A percentile compares a stretch with the other conserved stretches of the same genome.
Conservation (phyloP, 2,329 filamentous ascomycete species). For the Curvularia eragrostidis region DNA sequence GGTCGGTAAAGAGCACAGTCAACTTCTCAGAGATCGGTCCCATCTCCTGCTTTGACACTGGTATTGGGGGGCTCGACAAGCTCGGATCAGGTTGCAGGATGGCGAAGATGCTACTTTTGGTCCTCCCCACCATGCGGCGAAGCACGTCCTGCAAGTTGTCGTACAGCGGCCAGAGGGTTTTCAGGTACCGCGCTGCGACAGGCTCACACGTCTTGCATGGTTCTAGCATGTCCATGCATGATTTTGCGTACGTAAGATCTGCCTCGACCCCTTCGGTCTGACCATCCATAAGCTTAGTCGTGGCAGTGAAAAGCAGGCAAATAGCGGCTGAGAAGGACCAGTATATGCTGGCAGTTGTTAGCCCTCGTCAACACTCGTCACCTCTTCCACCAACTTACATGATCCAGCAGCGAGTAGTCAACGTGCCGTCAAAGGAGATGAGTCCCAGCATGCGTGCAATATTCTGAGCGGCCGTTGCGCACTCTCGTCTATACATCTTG, state of each 20-base stretch:
- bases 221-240: slow-evolving; percentile 48
- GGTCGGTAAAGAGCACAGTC: slow-evolving; percentile 42
- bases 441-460: slow-evolving; percentile 45
- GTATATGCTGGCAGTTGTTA: slow-evolving; percentile 35
- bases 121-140: slow-evolving; percentile 39
- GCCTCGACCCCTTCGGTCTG: slow-evolving; percentile 37
- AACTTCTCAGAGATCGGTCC: slow-evolving; percentile 47
- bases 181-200: slow-evolving; percentile 42
- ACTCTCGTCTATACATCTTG: slow-evolving; percentile 40
- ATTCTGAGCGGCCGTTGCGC: slow-evolving; percentile 45
- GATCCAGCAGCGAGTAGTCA: slow-evolving; percentile 49
- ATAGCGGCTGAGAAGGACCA: slow-evolving; percentile 48
- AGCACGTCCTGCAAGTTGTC: slow-evolving; percentile 43
- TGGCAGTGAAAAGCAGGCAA: slow-evolving; percentile 45
- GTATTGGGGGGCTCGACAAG: slow-evolving; percentile 36
- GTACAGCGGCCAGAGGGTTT: slow-evolving; percentile 46
- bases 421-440: slow-evolving; percentile 44
- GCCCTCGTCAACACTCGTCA: neutral
- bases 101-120: slow-evolving; percentile 46
- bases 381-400: slow-evolving; percentile 21
- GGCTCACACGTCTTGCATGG: slow-evolving; percentile 41
- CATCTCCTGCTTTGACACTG: slow-evolving; percentile 44
- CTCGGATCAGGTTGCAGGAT: slow-evolving; percentile 38
- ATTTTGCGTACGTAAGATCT: slow-evolving; percentile 44
- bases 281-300: slow-evolving; percentile 45